Base-by-base conservation (phyloP, 2,329 filamentous ascomycete species). In the Calonectria honghensis region DNA sequence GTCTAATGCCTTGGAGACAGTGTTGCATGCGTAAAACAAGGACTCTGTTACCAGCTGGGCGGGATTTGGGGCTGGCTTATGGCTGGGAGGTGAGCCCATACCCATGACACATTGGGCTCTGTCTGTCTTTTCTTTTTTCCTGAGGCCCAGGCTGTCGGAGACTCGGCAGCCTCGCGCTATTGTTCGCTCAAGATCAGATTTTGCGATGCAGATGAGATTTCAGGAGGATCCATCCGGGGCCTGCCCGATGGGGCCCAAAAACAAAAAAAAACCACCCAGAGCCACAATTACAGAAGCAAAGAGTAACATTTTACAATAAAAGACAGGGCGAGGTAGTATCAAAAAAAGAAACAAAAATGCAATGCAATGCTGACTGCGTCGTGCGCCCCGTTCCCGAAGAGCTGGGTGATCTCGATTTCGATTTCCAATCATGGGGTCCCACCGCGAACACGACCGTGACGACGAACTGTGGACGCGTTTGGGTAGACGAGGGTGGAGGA, bases 341-440 rank as follows among this genome's bases (percentile, higher is more conserved):
- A 13, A 39, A 41, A 65, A 65, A 50, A 50, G 31, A 65, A 65
- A 32, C 5, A 50, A 35, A 68, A 68, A 72, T 39, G 51, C 63
- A 68, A 54, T 41, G 35, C 39, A 32, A 24, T 32, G 39, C 41
- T 48, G 32, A 50, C 37, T 59, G 37, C 39, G 67, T 37, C 57
- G 37, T 61, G 57, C 57, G 57, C 57, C 24, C 31, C 24, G 61
- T 51, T 66, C 50, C 66, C 59, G 39, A 57, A 51, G 35, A 66
- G 39, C 59, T 51, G 71, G 66, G 31, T 63, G 68, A 70, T 73
- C 66, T 73, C 66, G 66, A 73, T 70, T 37, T 14, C n/a, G 66
- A 73, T 70, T 39, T 20, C 24, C 41, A 35, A 48, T 65, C 27
- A 50, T 45, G 39, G 57, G 57, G 59, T 63, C 68, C 71, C 71